These are phyloP conservation scores for Phallus indusiatus DNA, from an alignment of 768 basidiomycete species.

Conservation along the genomic window DNA sequence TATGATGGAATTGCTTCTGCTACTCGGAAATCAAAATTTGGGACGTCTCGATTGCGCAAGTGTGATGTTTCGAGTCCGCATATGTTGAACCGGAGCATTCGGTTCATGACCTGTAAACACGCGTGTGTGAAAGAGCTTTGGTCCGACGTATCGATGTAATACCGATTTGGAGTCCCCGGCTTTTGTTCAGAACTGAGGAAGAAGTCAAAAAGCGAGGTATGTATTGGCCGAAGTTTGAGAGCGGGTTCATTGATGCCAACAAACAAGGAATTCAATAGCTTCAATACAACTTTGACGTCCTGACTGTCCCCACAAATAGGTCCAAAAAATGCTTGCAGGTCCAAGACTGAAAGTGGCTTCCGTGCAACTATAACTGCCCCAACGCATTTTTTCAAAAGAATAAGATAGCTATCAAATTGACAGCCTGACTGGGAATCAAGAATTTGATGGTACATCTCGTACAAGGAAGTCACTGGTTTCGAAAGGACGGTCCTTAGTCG, in stretches of 20 bases:
- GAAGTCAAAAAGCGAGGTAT: background rate
- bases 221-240: background rate
- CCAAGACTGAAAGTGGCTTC: too few relatives aligned
- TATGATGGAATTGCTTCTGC: background rate
- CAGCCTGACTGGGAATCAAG: too few relatives aligned
- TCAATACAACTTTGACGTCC: background rate
- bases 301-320: too few relatives aligned
- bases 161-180: background rate
- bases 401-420: too few relatives aligned
- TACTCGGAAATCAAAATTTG: background rate
- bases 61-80: background rate
- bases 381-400: too few relatives aligned
- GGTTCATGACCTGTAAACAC: background rate
- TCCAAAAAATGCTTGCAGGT: too few relatives aligned
- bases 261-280: background rate
- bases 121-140: too few relatives aligned
- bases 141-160: too few relatives aligned
- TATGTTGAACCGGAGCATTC: background rate
- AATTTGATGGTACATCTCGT: too few relatives aligned
- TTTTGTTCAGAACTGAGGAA: background rate
- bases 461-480: too few relatives aligned
- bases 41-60: background rate
- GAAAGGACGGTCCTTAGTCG: too few relatives aligned
- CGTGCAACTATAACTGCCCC: too few relatives aligned
- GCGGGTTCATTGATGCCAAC: background rate